Conservation (phyloP, 2,329 filamentous ascomycete species). For the Colletotrichum coccodes region DNA sequence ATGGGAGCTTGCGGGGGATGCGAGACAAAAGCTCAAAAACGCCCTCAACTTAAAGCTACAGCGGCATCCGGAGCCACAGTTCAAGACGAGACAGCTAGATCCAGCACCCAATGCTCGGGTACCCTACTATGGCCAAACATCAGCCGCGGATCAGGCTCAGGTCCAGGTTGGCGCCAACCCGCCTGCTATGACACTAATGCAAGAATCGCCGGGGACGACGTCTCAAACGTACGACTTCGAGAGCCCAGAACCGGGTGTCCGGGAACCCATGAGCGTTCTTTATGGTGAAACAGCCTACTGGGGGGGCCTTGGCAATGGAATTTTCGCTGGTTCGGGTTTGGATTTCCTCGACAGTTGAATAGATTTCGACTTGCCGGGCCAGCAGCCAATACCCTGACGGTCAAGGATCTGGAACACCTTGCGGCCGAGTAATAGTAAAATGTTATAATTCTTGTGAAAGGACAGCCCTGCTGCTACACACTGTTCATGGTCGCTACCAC, state of each 20-base stretch:
- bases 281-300: conserved; percentile 7
- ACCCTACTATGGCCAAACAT: background rate
- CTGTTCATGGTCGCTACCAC: background rate
- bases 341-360: background rate
- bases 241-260: background rate
- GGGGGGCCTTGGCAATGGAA: background rate
- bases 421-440: background rate
- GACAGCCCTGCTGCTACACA: no score
- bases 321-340: background rate
- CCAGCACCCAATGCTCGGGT: background rate
- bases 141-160: background rate
- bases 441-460: background rate
- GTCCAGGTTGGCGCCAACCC: background rate
- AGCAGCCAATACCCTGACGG: background rate
- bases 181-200: background rate
- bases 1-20: conserved; percentile 13
- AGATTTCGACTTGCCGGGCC: conserved; percentile 1
- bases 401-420: background rate
- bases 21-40: background rate
- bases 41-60: background rate
- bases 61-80: background rate
- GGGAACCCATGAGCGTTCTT: background rate
- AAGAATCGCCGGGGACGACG: no score
- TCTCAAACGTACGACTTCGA: background rate
- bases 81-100: background rate